A percentile compares a stretch with the other conserved stretches of the same genome.
These are phyloP conservation scores for Tetrahymena malaccensis DNA, from an alignment of 73 alveolate species.

Conservation along the genomic window DNA sequence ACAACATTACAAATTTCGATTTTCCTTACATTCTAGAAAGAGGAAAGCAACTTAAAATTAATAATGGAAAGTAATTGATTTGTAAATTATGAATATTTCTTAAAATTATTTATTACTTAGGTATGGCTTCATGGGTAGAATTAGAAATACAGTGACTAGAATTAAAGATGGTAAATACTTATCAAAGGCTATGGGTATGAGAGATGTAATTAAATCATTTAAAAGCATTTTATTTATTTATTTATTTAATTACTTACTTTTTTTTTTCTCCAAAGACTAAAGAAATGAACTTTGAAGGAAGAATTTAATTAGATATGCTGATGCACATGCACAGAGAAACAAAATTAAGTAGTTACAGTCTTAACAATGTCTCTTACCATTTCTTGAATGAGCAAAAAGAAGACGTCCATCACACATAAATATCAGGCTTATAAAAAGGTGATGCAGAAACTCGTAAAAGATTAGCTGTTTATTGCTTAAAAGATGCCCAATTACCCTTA, in stretches of 20 bases:
- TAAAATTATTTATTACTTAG: not conserved
- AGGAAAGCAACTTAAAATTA: conserved; percentile 71
- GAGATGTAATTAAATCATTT: conserved; percentile 51
- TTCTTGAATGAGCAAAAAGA: conserved; percentile 97
- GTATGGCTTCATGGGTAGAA: conserved; percentile 79
- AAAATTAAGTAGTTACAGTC: conserved; percentile 92
- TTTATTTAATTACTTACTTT: no score
- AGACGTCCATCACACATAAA: conserved; percentile 89
- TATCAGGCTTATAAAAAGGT: conserved; percentile 42
- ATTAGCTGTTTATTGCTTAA: conserved; percentile 96
- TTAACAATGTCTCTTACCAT: conserved; percentile 95
- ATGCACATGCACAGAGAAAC: conserved; percentile 95
- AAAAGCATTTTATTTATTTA: no score
- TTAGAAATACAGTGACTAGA: conserved; percentile 46
- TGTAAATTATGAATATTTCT: not conserved
- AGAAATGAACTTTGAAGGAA: conserved; percentile 90
- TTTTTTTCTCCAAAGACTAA: conserved; percentile 36
- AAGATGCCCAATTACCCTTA: conserved; percentile 92
- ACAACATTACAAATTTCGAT: conserved; percentile 98
- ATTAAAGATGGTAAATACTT: conserved; percentile 80
- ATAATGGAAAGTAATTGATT: not conserved
- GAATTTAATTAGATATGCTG: conserved; percentile 96
- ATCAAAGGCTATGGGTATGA: conserved; percentile 91
- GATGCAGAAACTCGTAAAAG: conserved; percentile 93
- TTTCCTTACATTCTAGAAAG: conserved; percentile 88